Percentiles rank a stretch among this genome's conserved stretches.
These are phyloP conservation scores for Choanephora cucurbitarum DNA, from an alignment of 371 early-diverging fungal species.

Conservation along the genomic window DNA sequence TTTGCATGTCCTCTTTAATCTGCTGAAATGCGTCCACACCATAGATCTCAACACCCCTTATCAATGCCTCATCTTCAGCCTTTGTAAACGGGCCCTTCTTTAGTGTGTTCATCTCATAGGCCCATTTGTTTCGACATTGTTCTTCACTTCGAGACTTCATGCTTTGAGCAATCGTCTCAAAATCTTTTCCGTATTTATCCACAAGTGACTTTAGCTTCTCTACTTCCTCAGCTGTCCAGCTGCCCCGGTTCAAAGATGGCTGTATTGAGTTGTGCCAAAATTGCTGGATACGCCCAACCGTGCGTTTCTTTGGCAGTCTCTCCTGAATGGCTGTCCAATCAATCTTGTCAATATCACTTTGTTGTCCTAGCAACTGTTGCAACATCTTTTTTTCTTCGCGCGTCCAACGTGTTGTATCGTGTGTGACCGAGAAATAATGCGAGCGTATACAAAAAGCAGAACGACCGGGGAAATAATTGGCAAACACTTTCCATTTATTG, in stretches of 20 bases:
- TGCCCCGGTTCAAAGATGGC: slow-evolving; percentile 16
- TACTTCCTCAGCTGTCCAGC: slow-evolving; percentile 20
- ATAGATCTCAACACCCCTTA: slow-evolving; percentile 13
- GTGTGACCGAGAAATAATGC: slow-evolving; percentile 19
- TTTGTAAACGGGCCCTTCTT: slow-evolving; percentile 23
- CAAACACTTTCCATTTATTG: slow-evolving; percentile 21
- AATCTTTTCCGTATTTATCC: slow-evolving; percentile 11
- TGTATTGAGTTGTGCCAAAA: slow-evolving; percentile 18
- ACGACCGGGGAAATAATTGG: slow-evolving; percentile 18
- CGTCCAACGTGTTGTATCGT: slow-evolving; percentile 21
- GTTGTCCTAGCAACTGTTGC: slow-evolving; percentile 1
- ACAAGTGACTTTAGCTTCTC: slow-evolving; percentile 4
- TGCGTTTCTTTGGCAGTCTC: slow-evolving; percentile 9
- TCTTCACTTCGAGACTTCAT: slow-evolving; percentile 16
- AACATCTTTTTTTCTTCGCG: slow-evolving; percentile 22
- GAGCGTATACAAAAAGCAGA: slow-evolving; percentile 18
- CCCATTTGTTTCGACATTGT: slow-evolving; percentile 29
- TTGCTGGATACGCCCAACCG: slow-evolving; percentile 14
- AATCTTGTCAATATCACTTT: slow-evolving; percentile 5
- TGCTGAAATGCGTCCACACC: slow-evolving; percentile 17
- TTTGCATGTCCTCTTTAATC: slow-evolving; percentile 21
- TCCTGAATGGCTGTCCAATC: slow-evolving; percentile 15
- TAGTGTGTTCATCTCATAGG: slow-evolving; percentile 13
- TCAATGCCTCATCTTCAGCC: slow-evolving; percentile 20
- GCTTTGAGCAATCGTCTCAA: slow-evolving; percentile 10